Base-by-base conservation (phyloP, 1,284 basidiomycete species). In the Rhodotorula glutinis region DNA sequence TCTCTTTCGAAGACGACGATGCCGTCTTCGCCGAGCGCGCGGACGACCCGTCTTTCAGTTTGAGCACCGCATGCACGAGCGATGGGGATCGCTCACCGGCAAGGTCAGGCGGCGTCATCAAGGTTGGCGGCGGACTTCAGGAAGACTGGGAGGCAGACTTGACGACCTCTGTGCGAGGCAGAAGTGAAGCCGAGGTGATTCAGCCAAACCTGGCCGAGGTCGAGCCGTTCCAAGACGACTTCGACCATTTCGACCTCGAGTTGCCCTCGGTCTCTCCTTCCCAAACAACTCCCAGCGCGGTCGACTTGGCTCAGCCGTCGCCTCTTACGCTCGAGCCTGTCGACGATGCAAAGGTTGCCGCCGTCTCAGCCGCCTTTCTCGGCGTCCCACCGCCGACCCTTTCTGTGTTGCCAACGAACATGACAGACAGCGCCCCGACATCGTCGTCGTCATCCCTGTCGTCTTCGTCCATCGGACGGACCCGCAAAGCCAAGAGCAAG, bases 1-100 rank as follows among this genome's bases (percentile, higher is more conserved):
- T 71, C 54, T 68, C 66, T 47, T 72, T 72, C 57, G 70, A 72
- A 41, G 70, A 69, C 41, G 63, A 67, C 21, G 69, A 72, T 17
- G 70, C 70, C 29, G 70, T 72, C 38, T 72, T 69, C 10, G 67
- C 70, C 11, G 65, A 66, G 9, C 47, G 43, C 10, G 51, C 46
- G 4, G 40, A 44, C 16, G 55, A 40, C 19, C 53, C 57, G 5
- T 61, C 58, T 49, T 47, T 43, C 23, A 56, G 60, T 16, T 63
- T 66, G n/a, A 59, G 63, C 21, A 69, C 70, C 9, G 61, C 64
- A 3, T 62, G 55, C 49, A 72, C 70, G 46, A 69, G 64, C 51
- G 64, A 72, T n/a, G 30, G 38, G 29, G 68, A 63, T 33, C 5
- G 33, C 33, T 38, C 33, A 7, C 33, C 33, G 11, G 33, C 33